Percentiles rank a stretch among this genome's conserved stretches.
These are phyloP conservation scores for Macrotyloma uniflorum DNA, from an alignment of 306 rosid species.

Conservation along the genomic window DNA sequence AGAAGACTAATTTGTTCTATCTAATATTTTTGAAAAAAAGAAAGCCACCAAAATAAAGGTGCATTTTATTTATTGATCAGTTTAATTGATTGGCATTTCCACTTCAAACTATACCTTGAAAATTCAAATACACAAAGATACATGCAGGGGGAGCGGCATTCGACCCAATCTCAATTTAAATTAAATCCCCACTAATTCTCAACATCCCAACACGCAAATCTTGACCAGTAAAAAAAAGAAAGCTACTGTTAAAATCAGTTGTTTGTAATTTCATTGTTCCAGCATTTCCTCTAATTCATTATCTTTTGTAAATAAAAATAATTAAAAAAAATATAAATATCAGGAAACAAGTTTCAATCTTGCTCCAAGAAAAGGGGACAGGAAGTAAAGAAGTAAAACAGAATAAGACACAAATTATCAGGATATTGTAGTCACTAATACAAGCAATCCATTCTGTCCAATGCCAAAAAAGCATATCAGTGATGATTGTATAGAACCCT, in stretches of 20 bases:
- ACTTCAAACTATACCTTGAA: neutral
- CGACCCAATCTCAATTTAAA: neutral
- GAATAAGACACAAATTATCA: conserved; percentile 1
- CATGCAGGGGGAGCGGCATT: neutral
- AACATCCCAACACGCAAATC: neutral
- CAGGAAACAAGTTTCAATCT: neutral
- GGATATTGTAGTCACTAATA: neutral
- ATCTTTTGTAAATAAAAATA: neutral
- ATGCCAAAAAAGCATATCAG: neutral
- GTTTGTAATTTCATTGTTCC: neutral
- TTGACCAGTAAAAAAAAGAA: neutral
- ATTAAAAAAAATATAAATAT: neutral
- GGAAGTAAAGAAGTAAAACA: neutral
- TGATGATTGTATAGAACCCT: conserved; percentile 20
- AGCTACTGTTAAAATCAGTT: neutral
- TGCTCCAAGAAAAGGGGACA: neutral
- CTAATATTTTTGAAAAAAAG: neutral
- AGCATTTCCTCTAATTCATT: neutral
- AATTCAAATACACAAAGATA: neutral
- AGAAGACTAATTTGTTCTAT: neutral
- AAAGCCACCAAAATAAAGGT: neutral
- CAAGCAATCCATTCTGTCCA: neutral
- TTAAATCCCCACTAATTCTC: neutral
- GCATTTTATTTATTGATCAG: neutral
- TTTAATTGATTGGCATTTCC: conserved; percentile 1